Base-by-base conservation (phyloP, 2,329 filamentous ascomycete species). In the Pseudogymnoascus verrucosus region DNA sequence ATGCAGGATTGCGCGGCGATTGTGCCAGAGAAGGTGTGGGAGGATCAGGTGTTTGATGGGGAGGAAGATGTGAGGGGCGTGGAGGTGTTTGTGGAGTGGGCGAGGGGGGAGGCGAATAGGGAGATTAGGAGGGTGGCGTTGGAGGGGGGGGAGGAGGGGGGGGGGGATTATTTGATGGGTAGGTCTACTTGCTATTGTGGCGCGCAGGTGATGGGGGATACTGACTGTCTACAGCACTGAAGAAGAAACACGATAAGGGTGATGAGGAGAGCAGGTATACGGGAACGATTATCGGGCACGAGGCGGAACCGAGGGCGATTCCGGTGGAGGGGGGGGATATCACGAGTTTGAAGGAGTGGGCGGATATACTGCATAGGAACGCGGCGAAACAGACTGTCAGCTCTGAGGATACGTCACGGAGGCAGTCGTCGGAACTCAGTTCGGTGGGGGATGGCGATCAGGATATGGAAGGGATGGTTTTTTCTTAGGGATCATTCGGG, bases 221-320 rank as follows among this genome's bases (percentile, higher is more conserved):
- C 21, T 47, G 26, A 59, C 34, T 4, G 2, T 11, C 2, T 36
- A 6, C 4, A 59, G 54, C 26, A 14, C 78, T 98, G 44, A 97
- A 96, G 76, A 95, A 93, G 77, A 96, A 96, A 73, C 90, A 96
- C 75, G 92, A 88, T 77, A 96, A 95, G 70, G 54, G 14, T 1
- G 90, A 89, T 66, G 91, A 96, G 71, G 92, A 96, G 71, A 88
- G 88, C 8, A 88, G 93, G 71, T 96, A 91, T 74, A 85, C 89
- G 68, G 91, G 91, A 31, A 96, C 93, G 0, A 83, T 95, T 0
- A 80, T 98, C 10, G 93, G 93, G 3, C 87, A 87, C 68, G 80
- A 82, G 51, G 83, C 82, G 60, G 91, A 96, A 68, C 83, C 87
- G 64, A 85, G 85, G 71, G 84, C 88, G 6, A 78, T 96, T 28